phyloP scores from a whole-genome alignment of 768 basidiomycete genomes.

The Rhodotorula toruloides region DNA sequence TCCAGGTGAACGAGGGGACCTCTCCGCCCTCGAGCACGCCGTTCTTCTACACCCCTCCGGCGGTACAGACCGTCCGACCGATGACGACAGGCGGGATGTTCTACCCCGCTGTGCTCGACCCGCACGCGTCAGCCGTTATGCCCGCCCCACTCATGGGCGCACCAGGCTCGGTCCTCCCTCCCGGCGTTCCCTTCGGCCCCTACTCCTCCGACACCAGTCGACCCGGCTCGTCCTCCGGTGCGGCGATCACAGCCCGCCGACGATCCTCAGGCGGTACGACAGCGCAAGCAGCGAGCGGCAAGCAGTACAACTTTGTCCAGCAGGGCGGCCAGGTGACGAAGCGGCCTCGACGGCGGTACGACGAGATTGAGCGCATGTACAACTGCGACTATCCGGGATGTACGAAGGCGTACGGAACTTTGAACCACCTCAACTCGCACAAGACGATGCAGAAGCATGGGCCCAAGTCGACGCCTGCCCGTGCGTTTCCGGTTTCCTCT shows the following conservation, averaged over 20 bases:
- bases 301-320: slow-evolving; percentile 33
- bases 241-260: not conserved
- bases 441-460: slow-evolving; percentile 99
- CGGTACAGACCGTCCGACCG: not conserved
- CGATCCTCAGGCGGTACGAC: not conserved
- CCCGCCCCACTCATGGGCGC: not conserved
- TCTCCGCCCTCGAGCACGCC: slow-evolving; percentile 2
- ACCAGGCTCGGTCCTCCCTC: too few relatives aligned
- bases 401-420: slow-evolving; percentile 43
- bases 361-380: slow-evolving; percentile 93
- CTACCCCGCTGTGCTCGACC: slow-evolving; percentile 7
- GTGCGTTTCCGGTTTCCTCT: slow-evolving; percentile 53
- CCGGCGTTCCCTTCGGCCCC: too few relatives aligned
- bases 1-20: not conserved
- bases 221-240: not conserved
- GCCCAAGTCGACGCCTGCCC: slow-evolving; percentile 75
- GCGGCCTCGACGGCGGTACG: slow-evolving; percentile 51
- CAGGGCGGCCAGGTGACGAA: slow-evolving; percentile 43
- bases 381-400: slow-evolving; percentile 63
- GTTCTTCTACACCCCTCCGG: slow-evolving; percentile 32
- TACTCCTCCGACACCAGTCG: not conserved
- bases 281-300: not conserved
- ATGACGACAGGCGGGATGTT: not conserved
- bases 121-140: not conserved
- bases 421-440: slow-evolving; percentile 93